Percentiles rank a stretch among this genome's conserved stretches.
phyloP scores from a whole-genome alignment of 768 basidiomycete genomes.

The Asterophora lycoperdoides region DNA sequence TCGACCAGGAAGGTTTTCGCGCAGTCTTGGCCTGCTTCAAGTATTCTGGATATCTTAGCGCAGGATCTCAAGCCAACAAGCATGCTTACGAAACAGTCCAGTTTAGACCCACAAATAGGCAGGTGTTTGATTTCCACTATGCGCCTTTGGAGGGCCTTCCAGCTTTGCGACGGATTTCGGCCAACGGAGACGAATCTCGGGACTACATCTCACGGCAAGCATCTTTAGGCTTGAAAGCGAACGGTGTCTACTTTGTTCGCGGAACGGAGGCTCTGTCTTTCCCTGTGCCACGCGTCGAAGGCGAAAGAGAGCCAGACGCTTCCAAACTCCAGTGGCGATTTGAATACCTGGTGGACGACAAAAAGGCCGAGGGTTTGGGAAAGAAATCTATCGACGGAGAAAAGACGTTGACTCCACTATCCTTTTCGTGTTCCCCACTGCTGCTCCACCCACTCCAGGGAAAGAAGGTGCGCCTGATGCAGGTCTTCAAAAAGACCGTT shows the following conservation, averaged over 20 bases:
- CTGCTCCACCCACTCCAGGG: constrained; percentile 62
- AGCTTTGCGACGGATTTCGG: constrained; percentile 62
- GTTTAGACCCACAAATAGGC: constrained; percentile 57
- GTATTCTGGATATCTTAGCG: constrained; percentile 47
- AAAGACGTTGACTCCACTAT: constrained; percentile 66
- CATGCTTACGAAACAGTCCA: constrained; percentile 49
- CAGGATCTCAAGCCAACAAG: constrained; percentile 25
- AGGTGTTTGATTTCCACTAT: constrained; percentile 69
- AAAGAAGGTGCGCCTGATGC: constrained; percentile 63
- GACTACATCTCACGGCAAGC: constrained; percentile 81
- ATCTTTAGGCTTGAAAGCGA: constrained; percentile 58
- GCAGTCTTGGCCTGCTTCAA: constrained; percentile 55
- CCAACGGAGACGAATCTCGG: constrained; percentile 60
- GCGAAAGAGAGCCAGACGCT: constrained; percentile 14
- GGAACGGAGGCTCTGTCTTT: constrained; percentile 52
- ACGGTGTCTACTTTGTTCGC: constrained; percentile 71
- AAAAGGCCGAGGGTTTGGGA: constrained; percentile 41
- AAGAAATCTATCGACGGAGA: constrained; percentile 56
- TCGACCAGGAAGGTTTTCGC: constrained; percentile 85
- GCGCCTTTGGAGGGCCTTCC: constrained; percentile 64
- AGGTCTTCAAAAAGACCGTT: constrained; percentile 68
- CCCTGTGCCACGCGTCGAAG: constrained; percentile 8
- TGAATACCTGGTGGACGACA: constrained; percentile 71
- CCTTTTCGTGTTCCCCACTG: constrained; percentile 70
- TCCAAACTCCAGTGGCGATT: constrained; percentile 67